phyloP scores from a whole-genome alignment of 202 grass and related monocot species.

The Carex arenaria region DNA sequence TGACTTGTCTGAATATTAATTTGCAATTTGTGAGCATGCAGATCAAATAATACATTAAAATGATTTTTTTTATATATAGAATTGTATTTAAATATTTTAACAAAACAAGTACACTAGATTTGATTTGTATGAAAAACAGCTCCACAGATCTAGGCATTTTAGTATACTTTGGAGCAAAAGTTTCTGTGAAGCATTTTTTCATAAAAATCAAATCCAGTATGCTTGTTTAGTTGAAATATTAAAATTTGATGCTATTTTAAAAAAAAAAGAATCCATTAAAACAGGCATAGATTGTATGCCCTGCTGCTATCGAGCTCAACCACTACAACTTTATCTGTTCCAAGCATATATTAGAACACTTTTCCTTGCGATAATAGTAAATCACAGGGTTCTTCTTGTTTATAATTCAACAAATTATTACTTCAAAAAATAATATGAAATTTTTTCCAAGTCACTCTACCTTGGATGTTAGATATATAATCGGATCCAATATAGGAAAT shows the following conservation, averaged over 20 bases:
- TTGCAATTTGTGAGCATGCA: neutral
- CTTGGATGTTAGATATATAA: accelerated
- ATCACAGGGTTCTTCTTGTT: neutral
- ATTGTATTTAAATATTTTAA: no score
- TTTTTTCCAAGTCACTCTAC: neutral
- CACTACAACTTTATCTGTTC: neutral
- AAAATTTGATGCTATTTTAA: no score
- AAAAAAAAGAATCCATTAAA: neutral
- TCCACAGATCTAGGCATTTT: no score
- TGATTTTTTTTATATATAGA: no score
- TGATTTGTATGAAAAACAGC: no score
- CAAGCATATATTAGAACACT: neutral
- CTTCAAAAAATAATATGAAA: neutral
- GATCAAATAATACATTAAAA: neutral
- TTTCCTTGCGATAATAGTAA: neutral
- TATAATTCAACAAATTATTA: neutral
- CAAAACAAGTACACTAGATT: no score
- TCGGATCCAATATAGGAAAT: conserved; percentile 34
- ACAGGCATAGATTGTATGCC: neutral
- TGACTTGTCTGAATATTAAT: conserved; percentile 19
- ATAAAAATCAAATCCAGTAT: no score
- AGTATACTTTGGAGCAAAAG: no score
- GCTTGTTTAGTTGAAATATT: no score
- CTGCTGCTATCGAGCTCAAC: neutral
- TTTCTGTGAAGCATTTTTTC: no score